A percentile compares a stretch with the other conserved stretches of the same genome.
Evolutionary conservation across 176 grass and related monocot species (phyloP).

Genomic region (Alopecurus myosuroides): DNA sequence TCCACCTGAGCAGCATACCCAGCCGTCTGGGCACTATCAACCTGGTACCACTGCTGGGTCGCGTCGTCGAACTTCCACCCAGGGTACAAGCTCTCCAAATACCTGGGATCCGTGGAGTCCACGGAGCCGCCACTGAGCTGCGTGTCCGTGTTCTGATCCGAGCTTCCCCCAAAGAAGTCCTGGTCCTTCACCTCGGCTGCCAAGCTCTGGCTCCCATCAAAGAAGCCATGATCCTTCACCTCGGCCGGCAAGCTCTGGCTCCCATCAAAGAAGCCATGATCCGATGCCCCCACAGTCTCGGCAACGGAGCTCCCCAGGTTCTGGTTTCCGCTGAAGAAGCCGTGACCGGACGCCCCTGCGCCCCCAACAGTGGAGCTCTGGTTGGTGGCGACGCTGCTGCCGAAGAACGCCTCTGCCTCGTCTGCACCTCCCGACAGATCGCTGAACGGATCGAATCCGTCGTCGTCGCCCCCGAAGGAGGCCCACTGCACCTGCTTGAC

Average conservation of each 20-base stretch:
- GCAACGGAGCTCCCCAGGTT: constrained; percentile 10
- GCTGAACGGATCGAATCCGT: constrained; percentile 45
- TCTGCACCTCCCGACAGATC: constrained; percentile 25
- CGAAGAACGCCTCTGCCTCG: background rate
- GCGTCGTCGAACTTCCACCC: constrained; percentile 74
- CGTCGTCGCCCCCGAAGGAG: constrained; percentile 54
- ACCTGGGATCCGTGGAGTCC: constrained; percentile 48
- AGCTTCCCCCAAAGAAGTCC: background rate
- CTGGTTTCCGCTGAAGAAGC: constrained; percentile 5
- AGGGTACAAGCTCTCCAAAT: constrained; percentile 72
- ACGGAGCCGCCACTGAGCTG: background rate
- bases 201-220: constrained; percentile 11
- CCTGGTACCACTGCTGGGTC: constrained; percentile 82
- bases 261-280: constrained; percentile 15
- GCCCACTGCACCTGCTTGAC: constrained; percentile 89
- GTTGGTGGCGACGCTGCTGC: background rate
- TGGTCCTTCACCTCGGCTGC: background rate
- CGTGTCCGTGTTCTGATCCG: background rate
- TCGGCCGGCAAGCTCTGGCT: constrained; percentile 7
- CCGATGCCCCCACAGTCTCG: constrained; percentile 7
- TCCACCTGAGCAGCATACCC: constrained; percentile 31
- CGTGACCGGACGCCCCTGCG: constrained; percentile 19
- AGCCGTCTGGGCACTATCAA: constrained; percentile 27
- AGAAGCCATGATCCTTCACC: constrained; percentile 20
- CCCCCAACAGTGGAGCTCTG: constrained; percentile 6